Conservation (phyloP, 192 early-diverging fungal genomes). For the Entomortierella parvispora region DNA sequence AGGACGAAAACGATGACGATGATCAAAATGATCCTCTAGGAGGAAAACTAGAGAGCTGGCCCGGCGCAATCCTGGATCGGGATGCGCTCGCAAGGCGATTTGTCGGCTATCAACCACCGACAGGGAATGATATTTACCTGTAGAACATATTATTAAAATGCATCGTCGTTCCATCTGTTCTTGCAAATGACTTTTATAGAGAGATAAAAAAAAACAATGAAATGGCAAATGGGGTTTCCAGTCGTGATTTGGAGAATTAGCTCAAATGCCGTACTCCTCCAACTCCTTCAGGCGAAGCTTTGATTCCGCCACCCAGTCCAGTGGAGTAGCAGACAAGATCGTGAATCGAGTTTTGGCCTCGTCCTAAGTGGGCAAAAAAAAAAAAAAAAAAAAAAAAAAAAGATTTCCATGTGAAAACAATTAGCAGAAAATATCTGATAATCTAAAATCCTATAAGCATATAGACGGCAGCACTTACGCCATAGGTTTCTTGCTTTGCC, state of each 20-base stretch:
- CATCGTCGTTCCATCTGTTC: too few relatives aligned
- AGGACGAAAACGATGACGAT: slow-evolving; percentile 1
- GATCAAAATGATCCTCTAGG: slow-evolving; percentile 3
- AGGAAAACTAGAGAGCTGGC: slow-evolving; percentile 36
- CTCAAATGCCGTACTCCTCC: slow-evolving; percentile 33
- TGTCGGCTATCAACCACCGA: slow-evolving; percentile 46
- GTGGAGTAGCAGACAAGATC: slow-evolving; percentile 55
- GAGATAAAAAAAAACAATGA: too few relatives aligned
- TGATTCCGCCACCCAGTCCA: slow-evolving; percentile 71
- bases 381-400: neutral
- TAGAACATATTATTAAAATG: too few relatives aligned
- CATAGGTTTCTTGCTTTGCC: slow-evolving; percentile 85
- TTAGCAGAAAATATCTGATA: neutral
- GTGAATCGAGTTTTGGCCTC: slow-evolving; percentile 58
- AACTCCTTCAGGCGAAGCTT: slow-evolving; percentile 25
- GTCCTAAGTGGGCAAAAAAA: slow-evolving; percentile 55
- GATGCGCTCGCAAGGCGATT: slow-evolving; percentile 40
- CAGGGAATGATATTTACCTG: slow-evolving; percentile 48
- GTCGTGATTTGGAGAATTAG: neutral
- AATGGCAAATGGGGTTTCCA: too few relatives aligned
- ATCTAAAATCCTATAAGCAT: neutral
- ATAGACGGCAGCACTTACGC: slow-evolving; percentile 56
- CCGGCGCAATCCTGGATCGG: slow-evolving; percentile 39
- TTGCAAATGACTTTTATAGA: too few relatives aligned
- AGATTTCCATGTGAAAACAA: neutral